Base-by-base conservation (phyloP, 2,329 filamentous ascomycete species). In the Penicillium corylophilum region DNA sequence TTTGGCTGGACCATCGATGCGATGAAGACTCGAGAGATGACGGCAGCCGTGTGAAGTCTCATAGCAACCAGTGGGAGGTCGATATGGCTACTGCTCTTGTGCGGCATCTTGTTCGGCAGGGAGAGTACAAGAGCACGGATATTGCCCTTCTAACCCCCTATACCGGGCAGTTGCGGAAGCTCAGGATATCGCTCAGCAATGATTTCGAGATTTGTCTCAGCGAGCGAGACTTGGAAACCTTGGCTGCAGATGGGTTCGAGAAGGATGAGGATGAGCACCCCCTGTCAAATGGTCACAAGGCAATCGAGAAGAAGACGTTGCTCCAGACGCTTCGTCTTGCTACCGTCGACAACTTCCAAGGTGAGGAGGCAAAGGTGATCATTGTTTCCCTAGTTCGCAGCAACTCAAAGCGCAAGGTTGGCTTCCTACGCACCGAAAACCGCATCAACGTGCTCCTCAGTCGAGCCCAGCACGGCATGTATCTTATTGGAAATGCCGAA, bases 331-430 rank as follows among this genome's bases (percentile, higher is more conserved):
- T 59, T 26, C 44, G 56, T 9, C 42, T 84, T 0, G 82, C 83
- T 0, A 88, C 84, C 0, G 79, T 88, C 0, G 84, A 87, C 64
- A 89, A 88, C 55, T 89, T 88, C 48, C 84, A 90, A 59, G 87
- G 86, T 1, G 85, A 90, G 57, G 86, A 90, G 62, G 82, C 81
- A 12, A 83, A 86, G 40, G 71, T 90, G 15, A 74, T 89, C 1
- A 71, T 89, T 1, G 71, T 89, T 0, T 86, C 82, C 0, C 73
- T 89, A 0, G 84, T 88, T 0, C 79, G 86, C 22, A 87, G 84
- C 69, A 90, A 89, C 58, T 51, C 66, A 0, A 59, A 77, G 4
- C 67, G 66, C 4, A 79, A 78, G 3, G 76, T 79, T 15, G 86
- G 86, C 0, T 89, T 89, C 48, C 72, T 89, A 2, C 78, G 70